phyloP scores from a whole-genome alignment of 768 basidiomycete species.

The Pluteus cervinus region DNA sequence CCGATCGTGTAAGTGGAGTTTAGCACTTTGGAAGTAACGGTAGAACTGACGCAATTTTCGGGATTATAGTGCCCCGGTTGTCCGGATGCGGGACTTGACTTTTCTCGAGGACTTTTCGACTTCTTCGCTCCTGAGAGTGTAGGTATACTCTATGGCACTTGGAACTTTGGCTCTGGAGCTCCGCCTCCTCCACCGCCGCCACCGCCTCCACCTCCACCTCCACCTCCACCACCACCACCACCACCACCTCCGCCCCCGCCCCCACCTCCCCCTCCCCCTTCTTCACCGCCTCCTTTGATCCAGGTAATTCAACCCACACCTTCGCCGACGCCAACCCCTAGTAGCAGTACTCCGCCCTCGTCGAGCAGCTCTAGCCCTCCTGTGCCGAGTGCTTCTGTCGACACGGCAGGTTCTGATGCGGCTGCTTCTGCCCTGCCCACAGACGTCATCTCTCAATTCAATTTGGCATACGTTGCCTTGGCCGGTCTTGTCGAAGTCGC shows the following conservation, averaged over 20 bases:
- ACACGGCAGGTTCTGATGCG: constrained; percentile 25
- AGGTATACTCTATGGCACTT: constrained; percentile 34
- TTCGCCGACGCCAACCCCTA: no score
- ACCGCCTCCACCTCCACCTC: constrained; percentile 5
- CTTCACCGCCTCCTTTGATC: neutral
- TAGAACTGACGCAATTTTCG: neutral
- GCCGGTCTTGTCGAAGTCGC: no score
- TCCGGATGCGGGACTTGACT: constrained; percentile 38
- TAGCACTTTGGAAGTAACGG: neutral
- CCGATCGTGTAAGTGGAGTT: constrained; percentile 38
- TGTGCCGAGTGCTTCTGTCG: constrained; percentile 24
- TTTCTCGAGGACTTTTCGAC: constrained; percentile 38
- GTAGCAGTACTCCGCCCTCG: constrained; percentile 13
- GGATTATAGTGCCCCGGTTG: constrained; percentile 39
- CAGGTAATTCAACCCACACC: no score
- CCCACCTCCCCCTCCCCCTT: constrained; percentile 5
- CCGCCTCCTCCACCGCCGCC: constrained; percentile 1
- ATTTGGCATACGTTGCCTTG: no score
- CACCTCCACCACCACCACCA: constrained; percentile 14
- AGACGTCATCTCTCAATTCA: no score
- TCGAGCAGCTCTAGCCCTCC: constrained; percentile 24
- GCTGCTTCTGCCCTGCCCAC: no score
- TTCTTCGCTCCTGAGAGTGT: constrained; percentile 27
- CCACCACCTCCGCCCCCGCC: constrained; percentile 6
- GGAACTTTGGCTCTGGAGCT: constrained; percentile 23